Conservation (phyloP, 2,329 filamentous ascomycete genomes). For the Thyridium curvatum region DNA sequence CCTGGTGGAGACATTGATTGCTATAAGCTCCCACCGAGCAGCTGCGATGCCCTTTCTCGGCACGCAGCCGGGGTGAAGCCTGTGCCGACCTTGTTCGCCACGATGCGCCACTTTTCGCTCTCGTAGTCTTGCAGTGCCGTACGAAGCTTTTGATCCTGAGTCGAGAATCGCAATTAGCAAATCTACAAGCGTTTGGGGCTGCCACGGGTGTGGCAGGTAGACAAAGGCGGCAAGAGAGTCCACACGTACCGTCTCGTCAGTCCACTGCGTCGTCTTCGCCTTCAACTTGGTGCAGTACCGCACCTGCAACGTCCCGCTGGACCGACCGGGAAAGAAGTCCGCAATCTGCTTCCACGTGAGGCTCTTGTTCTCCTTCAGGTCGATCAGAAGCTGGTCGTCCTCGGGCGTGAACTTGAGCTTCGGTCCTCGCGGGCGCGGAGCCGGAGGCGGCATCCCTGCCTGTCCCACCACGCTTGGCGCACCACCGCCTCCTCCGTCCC, state of each 20-base stretch:
- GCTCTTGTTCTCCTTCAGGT: slow-evolving; percentile 90
- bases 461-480: slow-evolving; percentile 83
- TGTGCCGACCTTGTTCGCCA: slow-evolving; percentile 83
- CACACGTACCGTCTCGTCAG: slow-evolving; percentile 75
- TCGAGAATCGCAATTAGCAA: not conserved
- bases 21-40: slow-evolving; percentile 48
- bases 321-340: slow-evolving; percentile 88
- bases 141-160: slow-evolving; percentile 69
- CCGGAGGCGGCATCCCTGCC: slow-evolving; percentile 79
- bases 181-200: too few species aligned
- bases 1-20: slow-evolving; percentile 49
- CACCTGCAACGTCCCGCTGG: slow-evolving; percentile 85
- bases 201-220: too few species aligned
- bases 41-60: slow-evolving; percentile 68
- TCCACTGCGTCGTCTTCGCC: slow-evolving; percentile 90
- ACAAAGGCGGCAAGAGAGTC: slow-evolving; percentile 2
- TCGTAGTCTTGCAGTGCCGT: slow-evolving; percentile 78
- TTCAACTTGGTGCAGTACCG: slow-evolving; percentile 94
- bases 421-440: slow-evolving; percentile 72
- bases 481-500: slow-evolving; percentile 42
- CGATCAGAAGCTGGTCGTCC: slow-evolving; percentile 80
- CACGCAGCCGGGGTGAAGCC: slow-evolving; percentile 86
- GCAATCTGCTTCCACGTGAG: slow-evolving; percentile 97
- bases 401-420: slow-evolving; percentile 91
- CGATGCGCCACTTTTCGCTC: slow-evolving; percentile 87